phyloP scores from a whole-genome alignment of 192 early-diverging fungal species.

The Mortierella claussenii region DNA sequence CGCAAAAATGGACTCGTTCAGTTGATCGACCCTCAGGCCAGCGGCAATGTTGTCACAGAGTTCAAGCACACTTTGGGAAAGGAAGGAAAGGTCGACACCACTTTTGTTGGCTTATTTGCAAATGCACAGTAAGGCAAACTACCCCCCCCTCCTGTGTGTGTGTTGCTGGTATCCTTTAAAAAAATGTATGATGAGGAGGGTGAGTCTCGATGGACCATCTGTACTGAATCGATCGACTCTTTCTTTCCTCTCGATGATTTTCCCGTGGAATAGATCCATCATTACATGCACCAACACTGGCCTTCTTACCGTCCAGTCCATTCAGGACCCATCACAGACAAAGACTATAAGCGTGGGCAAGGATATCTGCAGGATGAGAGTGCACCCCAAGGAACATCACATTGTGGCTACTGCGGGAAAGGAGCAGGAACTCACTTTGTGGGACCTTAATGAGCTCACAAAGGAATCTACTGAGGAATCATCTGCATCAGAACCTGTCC shows the following conservation, averaged over 20 bases:
- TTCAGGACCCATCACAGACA: conserved; percentile 25
- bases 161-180: too few relatives aligned
- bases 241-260: background rate
- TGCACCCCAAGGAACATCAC: conserved; percentile 68
- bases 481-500: conserved; percentile 1
- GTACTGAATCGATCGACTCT: background rate
- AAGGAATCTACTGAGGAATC: conserved; percentile 13
- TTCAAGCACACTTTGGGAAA: conserved; percentile 47
- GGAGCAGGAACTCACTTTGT: conserved; percentile 85
- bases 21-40: conserved; percentile 55
- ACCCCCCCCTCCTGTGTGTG: background rate
- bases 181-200: background rate
- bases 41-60: conserved; percentile 37
- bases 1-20: conserved; percentile 64
- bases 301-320: conserved; percentile 23
- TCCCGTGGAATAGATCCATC: conserved; percentile 5
- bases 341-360: conserved; percentile 52
- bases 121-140: conserved; percentile 49
- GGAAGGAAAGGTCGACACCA: conserved; percentile 46
- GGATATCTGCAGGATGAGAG: conserved; percentile 75
- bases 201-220: background rate
- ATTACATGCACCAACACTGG: conserved; percentile 48
- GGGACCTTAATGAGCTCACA: conserved; percentile 64
- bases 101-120: conserved; percentile 62
- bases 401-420: conserved; percentile 88